Conservation (phyloP, 1,284 basidiomycete species). For the Volvariella surrecta region DNA sequence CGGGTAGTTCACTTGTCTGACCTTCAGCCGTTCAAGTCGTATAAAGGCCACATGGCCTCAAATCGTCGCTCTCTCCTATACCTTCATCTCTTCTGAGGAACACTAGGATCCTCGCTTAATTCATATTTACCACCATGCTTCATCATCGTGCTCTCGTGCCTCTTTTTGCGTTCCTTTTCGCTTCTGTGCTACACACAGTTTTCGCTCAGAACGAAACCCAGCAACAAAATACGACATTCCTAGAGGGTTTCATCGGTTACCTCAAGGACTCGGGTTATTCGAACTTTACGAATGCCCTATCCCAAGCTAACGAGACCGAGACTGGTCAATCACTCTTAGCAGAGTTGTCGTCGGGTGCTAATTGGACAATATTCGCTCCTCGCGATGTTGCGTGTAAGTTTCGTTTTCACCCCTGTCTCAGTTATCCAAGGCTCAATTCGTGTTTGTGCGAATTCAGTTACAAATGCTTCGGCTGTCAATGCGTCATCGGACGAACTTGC, state of each 20-base stretch:
- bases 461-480: conserved; percentile 6
- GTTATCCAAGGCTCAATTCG: background rate
- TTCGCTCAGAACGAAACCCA: conserved; percentile 8
- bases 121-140: no score
- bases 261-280: conserved; percentile 4
- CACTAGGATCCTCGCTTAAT: no score
- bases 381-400: conserved; percentile 37
- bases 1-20: no score
- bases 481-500: conserved; percentile 12
- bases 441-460: conserved; percentile 9
- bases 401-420: background rate
- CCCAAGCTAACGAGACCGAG: conserved; percentile 27
- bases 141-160: background rate
- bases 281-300: conserved; percentile 11
- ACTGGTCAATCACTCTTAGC: conserved; percentile 35
- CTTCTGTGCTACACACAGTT: conserved; percentile 6
- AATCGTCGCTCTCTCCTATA: conserved; percentile 4
- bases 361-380: conserved; percentile 41
- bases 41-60: no score
- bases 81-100: no score
- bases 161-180: conserved; percentile 11
- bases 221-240: conserved; percentile 12
- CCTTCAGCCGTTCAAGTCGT: no score
- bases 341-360: conserved; percentile 25
- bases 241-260: conserved; percentile 4